phyloP scores from a whole-genome alignment of 176 grass and related monocot species.

The Oryza coarctata region DNA sequence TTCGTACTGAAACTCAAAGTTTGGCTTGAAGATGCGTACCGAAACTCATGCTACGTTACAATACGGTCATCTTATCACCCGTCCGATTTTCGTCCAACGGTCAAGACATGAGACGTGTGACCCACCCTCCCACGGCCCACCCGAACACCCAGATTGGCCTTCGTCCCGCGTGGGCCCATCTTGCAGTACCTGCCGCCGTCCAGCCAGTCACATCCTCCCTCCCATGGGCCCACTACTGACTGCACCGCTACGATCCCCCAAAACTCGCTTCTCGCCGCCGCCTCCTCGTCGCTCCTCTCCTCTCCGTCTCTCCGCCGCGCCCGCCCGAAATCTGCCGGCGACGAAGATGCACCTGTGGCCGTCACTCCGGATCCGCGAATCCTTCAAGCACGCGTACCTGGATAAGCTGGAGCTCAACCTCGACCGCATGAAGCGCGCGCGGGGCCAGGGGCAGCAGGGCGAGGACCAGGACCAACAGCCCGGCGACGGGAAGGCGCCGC shows the following conservation, averaged over 20 bases:
- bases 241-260: slow-evolving; percentile 15
- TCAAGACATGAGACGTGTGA: background rate
- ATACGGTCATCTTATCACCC: too few species aligned
- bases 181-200: background rate
- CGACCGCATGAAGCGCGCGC: slow-evolving; percentile 52
- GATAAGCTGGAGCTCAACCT: slow-evolving; percentile 84
- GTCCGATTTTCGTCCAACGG: background rate
- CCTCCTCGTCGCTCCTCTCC: background rate
- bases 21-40: too few species aligned
- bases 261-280: background rate
- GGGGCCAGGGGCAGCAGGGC: slow-evolving; percentile 1
- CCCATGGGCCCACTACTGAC: background rate
- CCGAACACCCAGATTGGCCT: background rate
- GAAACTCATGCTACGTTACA: too few species aligned
- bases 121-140: background rate
- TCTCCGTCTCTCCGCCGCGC: background rate
- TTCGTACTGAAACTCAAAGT: too few species aligned
- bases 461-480: slow-evolving; percentile 2
- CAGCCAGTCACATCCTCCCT: background rate
- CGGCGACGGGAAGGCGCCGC: slow-evolving; percentile 36
- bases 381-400: slow-evolving; percentile 79
- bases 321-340: background rate
- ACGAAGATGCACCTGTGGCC: slow-evolving; percentile 95
- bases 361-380: slow-evolving; percentile 71
- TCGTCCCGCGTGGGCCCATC: background rate